Evolutionary conservation across 306 rosid genomes (phyloP).

Genomic region (Dalbergia cultrata): DNA sequence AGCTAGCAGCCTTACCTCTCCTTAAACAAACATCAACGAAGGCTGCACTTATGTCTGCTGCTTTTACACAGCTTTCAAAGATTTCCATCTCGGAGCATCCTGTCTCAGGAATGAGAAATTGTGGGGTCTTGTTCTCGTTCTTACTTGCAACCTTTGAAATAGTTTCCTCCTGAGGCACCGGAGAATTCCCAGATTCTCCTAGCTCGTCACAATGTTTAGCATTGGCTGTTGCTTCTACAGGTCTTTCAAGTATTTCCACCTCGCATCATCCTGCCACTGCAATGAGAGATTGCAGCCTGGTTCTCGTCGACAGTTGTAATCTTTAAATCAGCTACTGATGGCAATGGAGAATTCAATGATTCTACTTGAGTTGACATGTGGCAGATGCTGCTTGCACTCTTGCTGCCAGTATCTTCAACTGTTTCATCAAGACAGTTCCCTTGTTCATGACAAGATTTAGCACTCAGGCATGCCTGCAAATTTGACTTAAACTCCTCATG

Average conservation of each 20-base stretch:
- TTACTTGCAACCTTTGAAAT: conserved; percentile 39
- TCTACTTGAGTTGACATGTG: not conserved
- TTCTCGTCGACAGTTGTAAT: no score
- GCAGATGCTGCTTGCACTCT: not conserved
- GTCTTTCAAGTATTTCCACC: conserved; percentile 41
- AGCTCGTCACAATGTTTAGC: conserved; percentile 36
- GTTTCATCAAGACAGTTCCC: conserved; percentile 33
- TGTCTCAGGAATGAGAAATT: conserved; percentile 38
- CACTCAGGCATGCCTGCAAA: conserved; percentile 19
- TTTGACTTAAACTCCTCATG: conserved; percentile 32
- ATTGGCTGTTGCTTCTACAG: conserved; percentile 43
- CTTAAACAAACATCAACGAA: conserved; percentile 65
- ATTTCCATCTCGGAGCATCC: conserved; percentile 48
- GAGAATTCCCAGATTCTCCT: conserved; percentile 37
- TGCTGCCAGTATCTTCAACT: conserved; percentile 44
- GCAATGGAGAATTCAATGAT: not conserved
- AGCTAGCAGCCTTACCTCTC: conserved; percentile 75
- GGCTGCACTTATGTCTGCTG: conserved; percentile 45
- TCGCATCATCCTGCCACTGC: conserved; percentile 46
- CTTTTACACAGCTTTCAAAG: conserved; percentile 35
- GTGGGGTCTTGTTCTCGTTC: conserved; percentile 52
- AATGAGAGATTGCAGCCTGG: conserved; percentile 41
- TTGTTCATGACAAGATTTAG: conserved; percentile 12
- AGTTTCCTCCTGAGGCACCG: conserved; percentile 39
- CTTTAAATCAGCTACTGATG: not conserved